Evolutionary conservation across 805 yeast species (phyloP).

Genomic region (Candida rishiriensis): DNA sequence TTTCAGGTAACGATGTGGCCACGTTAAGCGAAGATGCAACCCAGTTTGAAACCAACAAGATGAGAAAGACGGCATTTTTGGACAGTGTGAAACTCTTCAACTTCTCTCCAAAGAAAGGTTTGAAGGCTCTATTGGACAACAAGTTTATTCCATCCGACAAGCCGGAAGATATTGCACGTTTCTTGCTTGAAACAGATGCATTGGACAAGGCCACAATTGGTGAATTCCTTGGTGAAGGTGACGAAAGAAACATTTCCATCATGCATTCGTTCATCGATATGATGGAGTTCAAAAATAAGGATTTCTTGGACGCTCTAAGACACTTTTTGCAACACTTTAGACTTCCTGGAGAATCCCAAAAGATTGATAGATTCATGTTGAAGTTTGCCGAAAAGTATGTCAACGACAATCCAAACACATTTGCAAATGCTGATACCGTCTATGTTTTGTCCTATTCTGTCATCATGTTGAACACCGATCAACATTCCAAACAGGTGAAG

Average conservation of each 20-base stretch:
- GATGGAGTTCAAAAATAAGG: conserved; percentile 65
- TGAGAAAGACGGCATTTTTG: conserved; percentile 72
- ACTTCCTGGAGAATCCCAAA: conserved; percentile 97
- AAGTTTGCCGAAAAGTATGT: conserved; percentile 92
- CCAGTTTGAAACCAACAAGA: conserved; percentile 82
- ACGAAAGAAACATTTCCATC: conserved; percentile 65
- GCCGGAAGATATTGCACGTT: conserved; percentile 69
- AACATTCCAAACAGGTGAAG: conserved; percentile 83
- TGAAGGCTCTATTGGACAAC: conserved; percentile 53
- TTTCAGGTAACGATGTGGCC: conserved; percentile 9
- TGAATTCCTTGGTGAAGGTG: conserved; percentile 88
- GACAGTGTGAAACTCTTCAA: conserved; percentile 80
- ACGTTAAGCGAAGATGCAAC: conserved; percentile 63
- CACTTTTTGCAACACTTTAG: conserved; percentile 81
- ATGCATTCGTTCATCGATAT: conserved; percentile 93
- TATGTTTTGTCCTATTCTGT: conserved; percentile 90
- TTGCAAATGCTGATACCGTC: conserved; percentile 91
- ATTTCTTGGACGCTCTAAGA: conserved; percentile 85
- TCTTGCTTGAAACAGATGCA: conserved; percentile 63
- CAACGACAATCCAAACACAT: conserved; percentile 81
- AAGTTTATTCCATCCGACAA: conserved; percentile 59
- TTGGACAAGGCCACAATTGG: conserved; percentile 83
- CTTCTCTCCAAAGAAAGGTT: conserved; percentile 78
- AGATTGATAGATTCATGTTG: conserved; percentile 93
- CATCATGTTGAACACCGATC: conserved; percentile 90